Conservation (phyloP, 371 early-diverging fungal species). For the Mucor circinelloides region DNA sequence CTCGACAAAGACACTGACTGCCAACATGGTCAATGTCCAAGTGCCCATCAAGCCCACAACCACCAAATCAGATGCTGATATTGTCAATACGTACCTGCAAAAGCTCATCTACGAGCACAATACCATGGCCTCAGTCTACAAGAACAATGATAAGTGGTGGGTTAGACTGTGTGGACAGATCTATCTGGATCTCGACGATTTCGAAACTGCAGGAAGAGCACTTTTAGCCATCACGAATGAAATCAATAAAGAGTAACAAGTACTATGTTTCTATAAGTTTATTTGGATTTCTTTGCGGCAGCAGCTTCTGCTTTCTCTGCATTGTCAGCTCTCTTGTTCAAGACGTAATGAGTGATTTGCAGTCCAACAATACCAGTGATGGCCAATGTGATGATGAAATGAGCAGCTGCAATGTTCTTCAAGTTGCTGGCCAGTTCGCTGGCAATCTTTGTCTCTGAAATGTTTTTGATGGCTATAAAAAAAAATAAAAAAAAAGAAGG, state of each 20-base stretch:
- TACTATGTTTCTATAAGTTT: neutral
- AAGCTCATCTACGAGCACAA: slow-evolving; percentile 44
- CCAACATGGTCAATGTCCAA: slow-evolving; percentile 63
- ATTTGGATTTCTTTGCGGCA: slow-evolving; percentile 19
- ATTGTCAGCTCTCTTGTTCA: slow-evolving; percentile 38
- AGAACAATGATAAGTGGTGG: slow-evolving; percentile 48
- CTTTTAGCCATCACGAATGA: slow-evolving; percentile 38
- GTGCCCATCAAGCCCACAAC: slow-evolving; percentile 55
- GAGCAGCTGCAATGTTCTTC: slow-evolving; percentile 54
- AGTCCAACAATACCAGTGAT: slow-evolving; percentile 53
- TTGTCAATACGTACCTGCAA: slow-evolving; percentile 27
- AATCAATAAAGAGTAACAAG: slow-evolving; percentile 2
- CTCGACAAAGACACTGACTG: slow-evolving; percentile 44
- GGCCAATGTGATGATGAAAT: slow-evolving; percentile 50
- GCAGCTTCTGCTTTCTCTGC: slow-evolving; percentile 20
- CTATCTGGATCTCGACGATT: slow-evolving; percentile 59
- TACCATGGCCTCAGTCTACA: slow-evolving; percentile 44
- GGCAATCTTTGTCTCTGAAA: slow-evolving; percentile 23
- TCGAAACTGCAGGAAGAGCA: slow-evolving; percentile 42
- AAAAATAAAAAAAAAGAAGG: neutral
- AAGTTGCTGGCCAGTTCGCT: slow-evolving; percentile 27
- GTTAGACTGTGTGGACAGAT: slow-evolving; percentile 65
- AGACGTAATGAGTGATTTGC: slow-evolving; percentile 47
- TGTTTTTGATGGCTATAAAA: slow-evolving; percentile 19
- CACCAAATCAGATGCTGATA: slow-evolving; percentile 34